Evolutionary conservation across 352 stramenopile species (phyloP), one percentile per base, ranked within the genome.

Genomic region (Globisporangium lucens): DNA sequence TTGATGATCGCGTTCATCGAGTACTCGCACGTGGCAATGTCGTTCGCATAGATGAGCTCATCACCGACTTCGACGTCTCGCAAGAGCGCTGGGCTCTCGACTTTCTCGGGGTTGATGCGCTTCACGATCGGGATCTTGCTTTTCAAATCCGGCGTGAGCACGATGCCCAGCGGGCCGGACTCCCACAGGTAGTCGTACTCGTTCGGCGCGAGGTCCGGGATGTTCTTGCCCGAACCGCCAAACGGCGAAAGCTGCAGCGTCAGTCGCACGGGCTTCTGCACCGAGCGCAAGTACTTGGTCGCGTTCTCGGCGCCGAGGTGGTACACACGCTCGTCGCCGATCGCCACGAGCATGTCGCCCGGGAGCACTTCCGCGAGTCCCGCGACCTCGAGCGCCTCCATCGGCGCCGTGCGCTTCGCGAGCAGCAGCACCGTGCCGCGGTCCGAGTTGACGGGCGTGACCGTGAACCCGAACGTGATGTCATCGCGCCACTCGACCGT

Each of bases 181-280:
- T 90, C 77, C 87, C 87, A 94, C 24, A 84, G 41, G 66, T 91
- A 94, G 65, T 89, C 80, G 76, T 90, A 94, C 67, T 94, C 87
- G 55, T 94, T 93, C 43, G 84, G 75, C 41, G 84, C 82, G 7
- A 88, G 66, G 35, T 80, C 73, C 0, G 84, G 82, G 15, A 92
- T 66, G 53, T 77, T 74, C 56, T 88, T 84, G 20, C 74, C 72
- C 15, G 74, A 56, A n/a, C 65, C 56, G 35, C 80, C 78, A 66
- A 86, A 91, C 4, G 84, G 84, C 9, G 77, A 88, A 10, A 90
- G 60, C 65, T 94, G 87, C 47, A 94, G 63, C 47, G 78, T 90
- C 12, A 94, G 61, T 1, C 72, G 75, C 63, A 94, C 81, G 51
- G 87, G 87, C 68, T 93, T 94, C 9, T 71, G 70, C 24, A 92